Evolutionary conservation across 2,329 filamentous ascomycete genomes (phyloP), one percentile per base, ranked within the genome.

Genomic region (Aureobasidium sp.): DNA sequence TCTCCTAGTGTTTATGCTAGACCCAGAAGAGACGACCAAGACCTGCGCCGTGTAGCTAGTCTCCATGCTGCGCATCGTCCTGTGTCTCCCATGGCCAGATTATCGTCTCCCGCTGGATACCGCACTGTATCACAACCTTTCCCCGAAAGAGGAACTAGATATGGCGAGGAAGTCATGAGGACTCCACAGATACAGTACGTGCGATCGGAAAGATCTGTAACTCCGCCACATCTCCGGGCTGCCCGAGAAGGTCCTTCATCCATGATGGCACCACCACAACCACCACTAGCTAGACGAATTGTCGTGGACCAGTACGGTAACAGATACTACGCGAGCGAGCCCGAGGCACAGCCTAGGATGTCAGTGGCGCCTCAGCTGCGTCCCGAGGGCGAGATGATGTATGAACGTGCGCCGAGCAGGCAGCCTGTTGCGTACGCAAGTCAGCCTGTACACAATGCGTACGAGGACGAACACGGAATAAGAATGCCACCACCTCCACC

Each of bases 251-350:
- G 75, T 53, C 77, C 78, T 64, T 64, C 77, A 41, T 68, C 73
- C 34, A 67, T 71, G 41, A 65, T 68, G 73, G 79, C 83, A 76
- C 71, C 79, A 55, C 79, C 83, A 7, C 20, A 20, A 20, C 81
- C 71, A 20, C 71, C 73, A 10, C 72, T 50, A 79, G 86, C 61
- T 9, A 43, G 85, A 87, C 65, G 87, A 17, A 68, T 96, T 65
- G 81, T 96, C 37, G 80, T 95, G 61, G 92, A 97, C 74, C 85
- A 89, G 65, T 90, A 87, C 73, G 92, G 92, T 44, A 89, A 90
- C 71, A 86, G 90, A 71, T 97, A 92, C 75, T 83, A 85, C 65
- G 48, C 61, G 32, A 78, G 80, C 46, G 74, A 82, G 6, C 72
- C 77, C 41, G 61, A 71, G 66, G 68, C 59, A 29, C 26, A 64